Conservation (phyloP, 2,329 filamentous ascomycete genomes). For the Rachicladosporium sp. region DNA sequence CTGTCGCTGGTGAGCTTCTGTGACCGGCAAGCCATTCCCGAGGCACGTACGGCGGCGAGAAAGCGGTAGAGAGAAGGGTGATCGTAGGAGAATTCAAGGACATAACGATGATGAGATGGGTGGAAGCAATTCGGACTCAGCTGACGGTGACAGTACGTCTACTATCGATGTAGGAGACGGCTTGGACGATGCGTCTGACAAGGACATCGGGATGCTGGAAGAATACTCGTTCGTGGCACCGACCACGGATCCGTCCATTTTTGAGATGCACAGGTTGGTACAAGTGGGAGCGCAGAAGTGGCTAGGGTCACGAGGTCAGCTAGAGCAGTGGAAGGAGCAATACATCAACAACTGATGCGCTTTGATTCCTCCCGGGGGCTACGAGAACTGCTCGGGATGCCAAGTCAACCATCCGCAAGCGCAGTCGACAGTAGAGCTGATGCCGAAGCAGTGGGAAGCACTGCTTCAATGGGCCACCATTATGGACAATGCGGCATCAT, state of each 20-base stretch:
- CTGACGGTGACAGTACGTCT: not conserved
- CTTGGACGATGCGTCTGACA: slow-evolving; percentile 19
- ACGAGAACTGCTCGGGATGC: too few relatives aligned
- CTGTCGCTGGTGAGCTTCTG: slow-evolving; percentile 38
- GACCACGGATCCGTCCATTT: slow-evolving; percentile 13
- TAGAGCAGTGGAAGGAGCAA: slow-evolving; percentile 17
- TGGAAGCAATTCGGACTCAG: not conserved
- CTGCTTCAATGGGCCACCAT: too few relatives aligned
- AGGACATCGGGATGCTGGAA: slow-evolving; percentile 24
- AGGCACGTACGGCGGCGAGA: too few relatives aligned
- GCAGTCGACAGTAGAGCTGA: too few relatives aligned
- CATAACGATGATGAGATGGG: too few relatives aligned
- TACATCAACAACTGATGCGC: too few relatives aligned
- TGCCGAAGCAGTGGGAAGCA: too few relatives aligned
- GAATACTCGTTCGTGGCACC: slow-evolving; percentile 27
- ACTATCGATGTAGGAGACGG: not conserved
- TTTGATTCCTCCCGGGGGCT: too few relatives aligned
- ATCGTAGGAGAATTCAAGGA: too few relatives aligned
- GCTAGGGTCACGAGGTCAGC: slow-evolving; percentile 17
- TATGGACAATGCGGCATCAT: too few relatives aligned
- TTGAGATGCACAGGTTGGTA: slow-evolving; percentile 34
- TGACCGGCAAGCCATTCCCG: slow-evolving; percentile 18
- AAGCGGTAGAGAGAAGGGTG: too few relatives aligned
- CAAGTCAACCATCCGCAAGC: too few relatives aligned
- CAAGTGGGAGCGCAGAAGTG: slow-evolving; percentile 27